These are phyloP conservation scores for Alternaria gaisen DNA, from an alignment of 2,329 filamentous ascomycete genomes.

Conservation along the genomic window DNA sequence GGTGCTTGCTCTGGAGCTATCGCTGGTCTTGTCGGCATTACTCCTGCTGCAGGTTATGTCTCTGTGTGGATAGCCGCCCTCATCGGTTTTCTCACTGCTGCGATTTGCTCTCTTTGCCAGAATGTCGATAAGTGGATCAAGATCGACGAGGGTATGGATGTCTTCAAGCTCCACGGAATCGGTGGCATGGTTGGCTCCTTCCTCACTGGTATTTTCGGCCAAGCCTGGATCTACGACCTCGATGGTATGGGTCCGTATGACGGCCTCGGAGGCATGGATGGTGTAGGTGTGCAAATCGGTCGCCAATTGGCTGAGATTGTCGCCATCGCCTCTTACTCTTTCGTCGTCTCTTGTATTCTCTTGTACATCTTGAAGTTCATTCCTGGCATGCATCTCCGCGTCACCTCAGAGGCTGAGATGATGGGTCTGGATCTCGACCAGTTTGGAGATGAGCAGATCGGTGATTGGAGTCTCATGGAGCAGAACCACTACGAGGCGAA, in stretches of 20 bases:
- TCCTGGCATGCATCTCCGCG: conserved; percentile 63
- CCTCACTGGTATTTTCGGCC: conserved; percentile 66
- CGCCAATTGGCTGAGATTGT: conserved; percentile 66
- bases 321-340: conserved; percentile 63
- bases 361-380: conserved; percentile 64
- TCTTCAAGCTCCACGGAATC: conserved; percentile 67
- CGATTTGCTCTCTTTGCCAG: conserved; percentile 60
- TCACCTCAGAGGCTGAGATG: conserved; percentile 64
- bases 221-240: conserved; percentile 58
- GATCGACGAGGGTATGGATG: conserved; percentile 67
- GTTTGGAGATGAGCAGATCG: conserved; percentile 67
- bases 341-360: conserved; percentile 62
- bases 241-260: conserved; percentile 58
- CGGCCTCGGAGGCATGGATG: conserved; percentile 62
- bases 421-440: conserved; percentile 64
- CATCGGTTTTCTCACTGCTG: conserved; percentile 65
- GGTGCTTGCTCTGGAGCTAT: conserved; percentile 67
- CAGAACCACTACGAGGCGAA: conserved; percentile 36
- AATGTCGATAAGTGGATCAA: conserved; percentile 63
- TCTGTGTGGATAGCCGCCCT: conserved; percentile 63
- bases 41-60: conserved; percentile 64
- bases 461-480: conserved; percentile 57
- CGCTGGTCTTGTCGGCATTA: conserved; percentile 68
- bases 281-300: conserved; percentile 64
- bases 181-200: conserved; percentile 67